Evolutionary conservation across 2,329 filamentous ascomycete species (phyloP), one percentile per base, ranked within the genome.

Genomic region (Nemania sp.): DNA sequence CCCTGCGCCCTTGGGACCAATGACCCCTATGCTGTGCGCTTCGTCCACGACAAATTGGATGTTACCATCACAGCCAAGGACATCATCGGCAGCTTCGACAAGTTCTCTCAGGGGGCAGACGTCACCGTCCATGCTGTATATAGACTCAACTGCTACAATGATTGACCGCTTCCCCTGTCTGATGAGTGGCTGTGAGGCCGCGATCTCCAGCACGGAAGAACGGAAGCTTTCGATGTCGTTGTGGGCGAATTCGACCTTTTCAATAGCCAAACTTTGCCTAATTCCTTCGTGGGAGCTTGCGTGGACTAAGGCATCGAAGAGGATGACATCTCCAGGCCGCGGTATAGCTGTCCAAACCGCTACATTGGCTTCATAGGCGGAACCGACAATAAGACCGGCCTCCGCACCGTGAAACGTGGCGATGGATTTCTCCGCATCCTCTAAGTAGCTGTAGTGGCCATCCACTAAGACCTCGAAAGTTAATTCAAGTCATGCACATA

Each of bases 221-320:
- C 46, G 46, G 22, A 49, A 49, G 6, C 19, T 6, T 15, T 80
- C 60, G 11, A 52, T 30, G 22, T 61, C 52, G 15, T 60, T 83
- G 61, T 83, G 80, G n/a, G n/a, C n/a, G n/a, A n/a, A n/a, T n/a
- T 69, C 57, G 0, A 76, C 47, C 66, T 61, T 75, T 33, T 70
- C 66, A 1, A 70, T 68, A 0, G 84, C 83, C 3, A 82, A 72
- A 8, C 77, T 80, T 3, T 78, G 66, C 12, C 75, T 72, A 77
- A 88, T 85, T 1, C 85, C 86, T 57, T 87, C 83, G 54, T 84
- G 82, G 0, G 79, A 77, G 66, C 83, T 88, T 0, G 86, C 86
- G 62, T 89, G 87, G 2, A 88, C 80, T 12, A 84, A 73, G 59
- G 82, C 81, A 66, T 90, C 86, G 55, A 85, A 85, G 0, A 89